A percentile compares a stretch with the other conserved stretches of the same genome.
Evolutionary conservation across 768 basidiomycete genomes (phyloP).

Genomic region (Lactarius sp.): DNA sequence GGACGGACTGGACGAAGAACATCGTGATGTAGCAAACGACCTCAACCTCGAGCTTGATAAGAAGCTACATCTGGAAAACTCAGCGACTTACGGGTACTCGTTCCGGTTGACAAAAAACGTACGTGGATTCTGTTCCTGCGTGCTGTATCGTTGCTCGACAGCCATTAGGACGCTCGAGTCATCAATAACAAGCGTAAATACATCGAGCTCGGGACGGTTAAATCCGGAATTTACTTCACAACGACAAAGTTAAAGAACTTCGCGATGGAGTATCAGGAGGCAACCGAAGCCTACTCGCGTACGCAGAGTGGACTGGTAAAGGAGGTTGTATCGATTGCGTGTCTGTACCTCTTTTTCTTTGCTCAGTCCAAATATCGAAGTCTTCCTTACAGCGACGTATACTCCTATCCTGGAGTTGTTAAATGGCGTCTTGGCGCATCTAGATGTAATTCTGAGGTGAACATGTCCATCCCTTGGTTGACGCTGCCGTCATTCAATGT

Average conservation of each 20-base stretch:
- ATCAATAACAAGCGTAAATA: constrained; percentile 63
- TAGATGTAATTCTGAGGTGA: constrained; percentile 91
- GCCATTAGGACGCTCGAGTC: constrained; percentile 67
- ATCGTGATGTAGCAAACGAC: constrained; percentile 60
- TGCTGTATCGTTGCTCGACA: constrained; percentile 1
- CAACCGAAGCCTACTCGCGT: constrained; percentile 62
- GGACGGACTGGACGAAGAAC: constrained; percentile 81
- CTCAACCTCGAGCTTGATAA: constrained; percentile 84
- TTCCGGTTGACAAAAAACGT: constrained; percentile 91
- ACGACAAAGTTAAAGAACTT: constrained; percentile 67
- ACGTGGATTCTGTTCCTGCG: constrained; percentile 28
- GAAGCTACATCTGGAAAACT: constrained; percentile 94
- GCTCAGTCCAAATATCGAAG: neutral
- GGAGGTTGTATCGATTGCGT: constrained; percentile 88
- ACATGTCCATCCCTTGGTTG: neutral
- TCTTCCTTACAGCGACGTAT: constrained; percentile 68
- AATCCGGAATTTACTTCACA: constrained; percentile 86
- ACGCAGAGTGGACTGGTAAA: constrained; percentile 82
- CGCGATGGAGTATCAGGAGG: constrained; percentile 66
- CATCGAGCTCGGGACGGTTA: constrained; percentile 78
- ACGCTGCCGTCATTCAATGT: neutral
- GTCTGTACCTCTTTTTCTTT: constrained; percentile 37
- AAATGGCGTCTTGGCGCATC: constrained; percentile 78
- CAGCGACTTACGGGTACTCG: constrained; percentile 83
- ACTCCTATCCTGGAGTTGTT: constrained; percentile 80